phyloP scores from a whole-genome alignment of 2,329 filamentous ascomycete species.

The Torrubiellomyces zombiae region DNA sequence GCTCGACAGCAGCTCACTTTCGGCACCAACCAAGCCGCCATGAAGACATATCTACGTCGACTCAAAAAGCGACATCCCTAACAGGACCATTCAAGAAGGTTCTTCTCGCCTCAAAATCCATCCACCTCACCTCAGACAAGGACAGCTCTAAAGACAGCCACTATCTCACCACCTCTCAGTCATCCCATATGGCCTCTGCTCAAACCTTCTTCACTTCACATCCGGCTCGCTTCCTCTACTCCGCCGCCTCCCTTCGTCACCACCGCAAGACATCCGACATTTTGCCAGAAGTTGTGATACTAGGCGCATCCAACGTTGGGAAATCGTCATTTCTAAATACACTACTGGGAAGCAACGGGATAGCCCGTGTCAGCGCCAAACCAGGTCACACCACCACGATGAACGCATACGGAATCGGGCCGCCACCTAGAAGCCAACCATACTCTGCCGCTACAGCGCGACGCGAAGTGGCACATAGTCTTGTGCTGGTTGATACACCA shows the following conservation, averaged over 20 bases:
- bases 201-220: conserved; percentile 17
- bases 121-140: conserved; percentile 4
- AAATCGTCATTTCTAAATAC: conserved; percentile 83
- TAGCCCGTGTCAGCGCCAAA: conserved; percentile 31
- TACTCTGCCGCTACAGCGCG: too few species aligned
- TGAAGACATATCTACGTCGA: too few species aligned
- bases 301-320: conserved; percentile 78
- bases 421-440: conserved; percentile 15
- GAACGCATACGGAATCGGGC: conserved; percentile 39
- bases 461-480: too few species aligned
- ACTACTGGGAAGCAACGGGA: conserved; percentile 35
- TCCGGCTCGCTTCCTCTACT: conserved; percentile 28
- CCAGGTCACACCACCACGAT: conserved; percentile 37
- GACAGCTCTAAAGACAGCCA: too few species aligned
- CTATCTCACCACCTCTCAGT: too few species aligned
- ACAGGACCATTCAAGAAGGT: conserved; percentile 3
- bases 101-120: conserved; percentile 6
- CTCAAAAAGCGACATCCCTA: too few species aligned
- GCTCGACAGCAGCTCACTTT: too few species aligned
- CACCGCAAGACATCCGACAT: conserved; percentile 32
- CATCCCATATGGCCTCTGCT: too few species aligned
- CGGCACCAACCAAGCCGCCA: too few species aligned
- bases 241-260: conserved; percentile 28
- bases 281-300: conserved; percentile 55
- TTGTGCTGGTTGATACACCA: conserved; percentile 34